Percentiles rank a stretch among this genome's conserved stretches.
Conservation (phyloP, 768 basidiomycete genomes). For the Obba rivulosa region DNA sequence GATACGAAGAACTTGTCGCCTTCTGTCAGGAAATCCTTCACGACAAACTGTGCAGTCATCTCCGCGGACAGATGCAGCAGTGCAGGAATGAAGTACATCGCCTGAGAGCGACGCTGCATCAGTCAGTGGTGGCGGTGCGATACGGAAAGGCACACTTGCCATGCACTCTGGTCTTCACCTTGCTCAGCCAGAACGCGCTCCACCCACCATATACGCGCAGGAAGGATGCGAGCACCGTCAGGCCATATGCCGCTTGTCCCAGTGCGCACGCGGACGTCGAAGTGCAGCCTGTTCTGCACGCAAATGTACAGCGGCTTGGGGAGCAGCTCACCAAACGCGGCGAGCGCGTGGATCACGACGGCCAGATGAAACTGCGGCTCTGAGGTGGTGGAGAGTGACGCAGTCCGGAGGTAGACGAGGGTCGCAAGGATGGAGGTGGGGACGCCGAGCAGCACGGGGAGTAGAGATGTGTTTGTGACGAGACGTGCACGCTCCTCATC, state of each 20-base stretch:
- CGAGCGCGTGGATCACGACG: slow-evolving; percentile 63
- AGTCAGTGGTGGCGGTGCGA: slow-evolving; percentile 1
- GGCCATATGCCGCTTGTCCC: slow-evolving; percentile 77
- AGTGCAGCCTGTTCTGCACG: slow-evolving; percentile 60
- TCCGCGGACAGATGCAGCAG: slow-evolving; percentile 64
- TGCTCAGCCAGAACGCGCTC: slow-evolving; percentile 14
- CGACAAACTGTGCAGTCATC: slow-evolving; percentile 82
- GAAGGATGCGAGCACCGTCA: slow-evolving; percentile 54
- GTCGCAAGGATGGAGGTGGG: slow-evolving; percentile 54
- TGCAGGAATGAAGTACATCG: slow-evolving; percentile 37
- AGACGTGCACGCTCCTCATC: slow-evolving; percentile 2
- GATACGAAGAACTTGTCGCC: slow-evolving; percentile 91
- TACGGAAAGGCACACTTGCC: slow-evolving; percentile 23
- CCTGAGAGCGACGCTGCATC: slow-evolving; percentile 13
- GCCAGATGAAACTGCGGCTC: slow-evolving; percentile 66
- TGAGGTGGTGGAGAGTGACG: slow-evolving; percentile 45
- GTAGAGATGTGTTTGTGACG: slow-evolving; percentile 46
- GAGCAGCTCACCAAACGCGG: slow-evolving; percentile 72
- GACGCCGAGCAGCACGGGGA: slow-evolving; percentile 67
- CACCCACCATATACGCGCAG: slow-evolving; percentile 21
- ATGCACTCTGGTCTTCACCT: slow-evolving; percentile 15
- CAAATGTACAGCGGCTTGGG: slow-evolving; percentile 60
- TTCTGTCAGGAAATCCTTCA: slow-evolving; percentile 95
- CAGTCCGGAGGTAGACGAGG: slow-evolving; percentile 47
- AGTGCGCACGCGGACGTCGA: slow-evolving; percentile 62